Evolutionary conservation across 1,139 yeast species (phyloP), one percentile per base, ranked within the genome.

Genomic region (Diutina neorugosa): DNA sequence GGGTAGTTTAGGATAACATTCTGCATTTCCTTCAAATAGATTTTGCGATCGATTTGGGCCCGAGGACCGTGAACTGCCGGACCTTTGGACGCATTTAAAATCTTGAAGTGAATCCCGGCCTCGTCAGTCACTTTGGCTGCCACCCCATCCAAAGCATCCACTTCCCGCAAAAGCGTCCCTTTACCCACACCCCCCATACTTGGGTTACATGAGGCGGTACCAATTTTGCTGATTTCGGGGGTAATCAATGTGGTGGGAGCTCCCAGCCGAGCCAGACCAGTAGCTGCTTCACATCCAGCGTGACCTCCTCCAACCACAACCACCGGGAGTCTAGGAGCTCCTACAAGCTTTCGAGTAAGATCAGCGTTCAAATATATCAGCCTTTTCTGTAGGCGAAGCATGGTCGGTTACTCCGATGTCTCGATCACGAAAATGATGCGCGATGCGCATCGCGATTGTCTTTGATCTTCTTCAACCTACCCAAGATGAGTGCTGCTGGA

Each of bases 41-140:
- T 76, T 52, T 80, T 72, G 57, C 99, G 73, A 66, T 94, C 98
- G 37, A 94, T 93, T 65, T 94, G 98, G 1, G 97, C 97, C 55
- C 99, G 70, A 6, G 98, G 98, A 0, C 98, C 98, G 87, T 97
- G 96, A 1, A 91, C 98, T 0, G 98, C 98, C 0, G 98, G 89
- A 0, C 99, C 99, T 59, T 89, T 80, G 2, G 96, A 86, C 51
- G 85, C 77, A 66, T 94, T 94, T 56, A 94, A 72, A 56, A 90
- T 82, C 64, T 88, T 89, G 67, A 85, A 94, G 65, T 91, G 96
- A 43, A 91, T 87, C 0, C 98, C 98, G 0, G 98, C 96, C 60
- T 78, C 74, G 67, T 94, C 99, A 2, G 94, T 91, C 18, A 93
- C 80, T 56, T 80, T 73, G 0, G 93, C 83, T 6, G 95, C 82